Evolutionary conservation across 257 asterid genomes (phyloP).

Genomic region (Knoxia roxburghii): DNA sequence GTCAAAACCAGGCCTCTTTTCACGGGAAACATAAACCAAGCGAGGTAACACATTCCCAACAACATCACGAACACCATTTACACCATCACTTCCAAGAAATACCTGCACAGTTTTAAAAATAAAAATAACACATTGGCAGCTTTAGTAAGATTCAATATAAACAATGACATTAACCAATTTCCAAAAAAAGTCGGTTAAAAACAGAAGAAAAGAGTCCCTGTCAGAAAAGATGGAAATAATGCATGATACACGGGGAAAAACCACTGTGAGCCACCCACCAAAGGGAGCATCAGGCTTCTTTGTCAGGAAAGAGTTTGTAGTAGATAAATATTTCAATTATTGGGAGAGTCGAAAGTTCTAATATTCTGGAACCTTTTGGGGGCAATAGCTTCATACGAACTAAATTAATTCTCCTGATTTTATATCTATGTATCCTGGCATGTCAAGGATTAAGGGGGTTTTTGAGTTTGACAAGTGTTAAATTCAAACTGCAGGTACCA

Average conservation of each 20-base stretch:
- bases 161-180: not conserved
- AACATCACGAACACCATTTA: constrained; percentile 33
- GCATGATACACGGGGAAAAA: not conserved
- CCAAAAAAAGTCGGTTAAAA: not conserved
- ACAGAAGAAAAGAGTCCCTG: not conserved
- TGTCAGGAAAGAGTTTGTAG: not conserved
- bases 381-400: too few species aligned
- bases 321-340: not conserved
- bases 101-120: constrained; percentile 35
- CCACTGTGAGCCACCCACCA: not conserved
- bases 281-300: not conserved
- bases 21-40: constrained; percentile 84
- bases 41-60: constrained; percentile 71
- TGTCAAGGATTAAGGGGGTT: not conserved
- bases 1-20: constrained; percentile 88
- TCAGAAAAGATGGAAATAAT: not conserved
- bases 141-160: too few species aligned
- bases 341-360: not conserved
- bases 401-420: not conserved
- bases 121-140: too few species aligned
- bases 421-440: not conserved
- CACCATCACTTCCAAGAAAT: constrained; percentile 69
- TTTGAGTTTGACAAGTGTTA: too few species aligned
- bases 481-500: not conserved
- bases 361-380: too few species aligned